A percentile compares a stretch with the other conserved stretches of the same genome.
Evolutionary conservation across 208 protist species (phyloP).

Genomic region (Strigomonas oncopelti): DNA sequence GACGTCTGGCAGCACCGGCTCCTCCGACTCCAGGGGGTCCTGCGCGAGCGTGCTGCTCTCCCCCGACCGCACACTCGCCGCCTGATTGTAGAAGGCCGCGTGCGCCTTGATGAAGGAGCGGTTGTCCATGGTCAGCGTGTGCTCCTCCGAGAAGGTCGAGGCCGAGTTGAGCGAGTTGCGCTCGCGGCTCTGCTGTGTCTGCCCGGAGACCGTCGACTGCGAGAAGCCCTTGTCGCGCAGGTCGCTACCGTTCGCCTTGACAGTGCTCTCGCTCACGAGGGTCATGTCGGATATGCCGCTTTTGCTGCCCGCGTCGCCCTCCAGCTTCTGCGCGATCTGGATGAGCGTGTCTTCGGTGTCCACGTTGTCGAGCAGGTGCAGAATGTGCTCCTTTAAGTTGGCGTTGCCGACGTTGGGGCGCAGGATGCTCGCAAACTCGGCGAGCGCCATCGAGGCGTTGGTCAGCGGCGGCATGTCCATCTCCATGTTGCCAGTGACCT

Average conservation of each 20-base stretch:
- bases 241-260: not conserved
- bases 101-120: slow-evolving; percentile 6
- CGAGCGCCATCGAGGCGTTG: slow-evolving; percentile 48
- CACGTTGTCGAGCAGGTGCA: slow-evolving; percentile 44
- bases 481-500: not conserved
- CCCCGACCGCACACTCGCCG: not conserved
- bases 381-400: slow-evolving; percentile 53
- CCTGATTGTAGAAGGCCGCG: slow-evolving; percentile 16
- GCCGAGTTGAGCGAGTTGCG: slow-evolving; percentile 3
- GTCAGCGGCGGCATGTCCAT: slow-evolving; percentile 21
- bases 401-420: slow-evolving; percentile 23
- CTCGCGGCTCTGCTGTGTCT: slow-evolving; percentile 4
- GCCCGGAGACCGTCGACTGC: slow-evolving; percentile 4
- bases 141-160: not conserved
- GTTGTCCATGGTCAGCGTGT: not conserved
- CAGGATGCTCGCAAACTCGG: slow-evolving; percentile 60
- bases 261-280: not conserved
- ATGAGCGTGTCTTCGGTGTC: slow-evolving; percentile 54
- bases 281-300: slow-evolving; percentile 15
- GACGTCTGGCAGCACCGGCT: slow-evolving; percentile 17
- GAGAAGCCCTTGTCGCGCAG: not conserved
- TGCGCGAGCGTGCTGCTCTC: slow-evolving; percentile 1
- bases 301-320: slow-evolving; percentile 15
- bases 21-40: slow-evolving; percentile 21
- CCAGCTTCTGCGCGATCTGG: slow-evolving; percentile 36